Base-by-base conservation (phyloP, 2,329 filamentous ascomycete genomes). In the Periconia digitata region DNA sequence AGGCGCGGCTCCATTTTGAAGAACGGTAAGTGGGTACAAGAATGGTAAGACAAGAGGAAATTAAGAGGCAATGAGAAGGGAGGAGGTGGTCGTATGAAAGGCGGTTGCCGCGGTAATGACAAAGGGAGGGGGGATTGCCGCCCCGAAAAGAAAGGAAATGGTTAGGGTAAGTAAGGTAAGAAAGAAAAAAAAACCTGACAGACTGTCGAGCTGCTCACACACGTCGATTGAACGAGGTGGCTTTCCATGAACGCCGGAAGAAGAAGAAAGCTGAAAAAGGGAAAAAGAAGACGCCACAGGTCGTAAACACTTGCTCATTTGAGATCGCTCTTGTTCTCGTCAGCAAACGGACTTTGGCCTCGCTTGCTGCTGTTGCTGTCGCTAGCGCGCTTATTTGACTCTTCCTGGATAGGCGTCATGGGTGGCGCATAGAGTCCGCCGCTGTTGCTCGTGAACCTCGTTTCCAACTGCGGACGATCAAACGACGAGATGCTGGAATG, bases 401-500 rank as follows among this genome's bases (percentile, higher is more conserved):
- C 75, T 49, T 78, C 76, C 7, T 73, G 72, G n/a, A 77, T 75
- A 16, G 74, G 74, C 17, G 70, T 73, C 50, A 78, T 70, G 8
- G 67, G 66, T 18, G 62, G 54, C 18, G 61, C 55, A 17, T 62
- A 63, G 2, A 68, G 51, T 17, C 56, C 59, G 22, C 58, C 62
- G 8, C 60, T 62, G 3, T 55, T 55, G 21, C 65, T 69, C 12
- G 60, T 63, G 53, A 67, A 62, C 40, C 67, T 60, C 24, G 65
- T 59, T 10, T 59, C 58, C 41, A 64, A 56, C 22, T 51, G 54
- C 12, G 62, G 64, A 10, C 59, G 56, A 23, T 53, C 58, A 13
- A 59, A 63, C 15, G 58, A 56, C n/a, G 65, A 60, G 15, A 66
- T 47, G 8, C 57, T 54, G 4, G 63, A 63, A 17, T 22, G 6